Evolutionary conservation across 2,329 filamentous ascomycete genomes (phyloP).

Genomic region (Eutypella sp.): DNA sequence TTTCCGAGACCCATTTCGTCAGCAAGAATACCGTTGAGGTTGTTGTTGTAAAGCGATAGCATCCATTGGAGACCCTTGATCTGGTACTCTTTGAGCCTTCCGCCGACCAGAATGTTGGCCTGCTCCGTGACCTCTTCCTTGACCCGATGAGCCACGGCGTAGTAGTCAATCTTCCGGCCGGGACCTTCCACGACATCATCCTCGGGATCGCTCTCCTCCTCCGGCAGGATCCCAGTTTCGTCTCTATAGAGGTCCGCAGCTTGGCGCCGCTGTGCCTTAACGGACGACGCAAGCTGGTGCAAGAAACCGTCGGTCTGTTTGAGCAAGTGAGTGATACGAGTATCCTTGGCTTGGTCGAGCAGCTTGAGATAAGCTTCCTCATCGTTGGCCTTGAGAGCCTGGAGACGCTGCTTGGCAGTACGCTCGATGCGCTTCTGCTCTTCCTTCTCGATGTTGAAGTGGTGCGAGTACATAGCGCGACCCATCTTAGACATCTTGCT

Average conservation of each 20-base stretch:
- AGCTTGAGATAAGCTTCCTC: slow-evolving; percentile 98
- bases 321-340: slow-evolving; percentile 94
- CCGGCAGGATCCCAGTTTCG: slow-evolving; percentile 45
- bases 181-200: slow-evolving; percentile 65
- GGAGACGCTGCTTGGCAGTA: slow-evolving; percentile 98
- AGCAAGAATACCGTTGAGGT: slow-evolving; percentile 95
- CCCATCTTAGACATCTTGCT: slow-evolving; percentile 80
- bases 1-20: slow-evolving; percentile 99
- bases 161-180: slow-evolving; percentile 90
- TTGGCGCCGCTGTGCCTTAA: slow-evolving; percentile 87
- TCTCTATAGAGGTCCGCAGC: slow-evolving; percentile 75
- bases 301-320: slow-evolving; percentile 97
- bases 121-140: slow-evolving; percentile 87
- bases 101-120: slow-evolving; percentile 82
- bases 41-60: slow-evolving; percentile 99
- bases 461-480: slow-evolving; percentile 81
- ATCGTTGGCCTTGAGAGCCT: slow-evolving; percentile 97
- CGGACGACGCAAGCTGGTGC: slow-evolving; percentile 88
- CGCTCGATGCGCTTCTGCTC: slow-evolving; percentile 98
- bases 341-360: slow-evolving; percentile 97
- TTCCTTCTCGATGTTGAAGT: slow-evolving; percentile 97
- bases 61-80: slow-evolving; percentile 99
- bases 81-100: slow-evolving; percentile 94
- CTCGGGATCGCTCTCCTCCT: slow-evolving; percentile 62
- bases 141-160: slow-evolving; percentile 92